Conservation (phyloP, 2,329 filamentous ascomycete species). For the Clonostachys solani region DNA sequence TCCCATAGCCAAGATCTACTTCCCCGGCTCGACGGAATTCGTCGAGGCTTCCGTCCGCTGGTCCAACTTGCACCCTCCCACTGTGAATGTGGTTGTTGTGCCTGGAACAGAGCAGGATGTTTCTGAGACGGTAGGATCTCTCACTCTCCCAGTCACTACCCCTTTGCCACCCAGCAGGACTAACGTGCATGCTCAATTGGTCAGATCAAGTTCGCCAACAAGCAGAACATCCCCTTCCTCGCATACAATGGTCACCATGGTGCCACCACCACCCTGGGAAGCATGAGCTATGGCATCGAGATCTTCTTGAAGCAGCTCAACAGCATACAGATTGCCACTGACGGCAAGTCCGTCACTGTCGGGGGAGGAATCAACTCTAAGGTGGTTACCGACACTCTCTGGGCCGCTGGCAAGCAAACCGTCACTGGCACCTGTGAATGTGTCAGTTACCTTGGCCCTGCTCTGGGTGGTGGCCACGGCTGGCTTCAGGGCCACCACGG, state of each 20-base stretch:
- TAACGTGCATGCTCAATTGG: neutral
- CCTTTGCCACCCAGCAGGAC: neutral
- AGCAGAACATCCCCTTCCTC: conserved; percentile 42
- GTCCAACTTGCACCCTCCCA: conserved; percentile 37
- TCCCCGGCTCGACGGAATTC: conserved; percentile 33
- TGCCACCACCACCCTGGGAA: conserved; percentile 39
- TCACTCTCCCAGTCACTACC: neutral
- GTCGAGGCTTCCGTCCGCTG: conserved; percentile 31
- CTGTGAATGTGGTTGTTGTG: conserved; percentile 38
- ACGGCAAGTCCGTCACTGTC: conserved; percentile 40
- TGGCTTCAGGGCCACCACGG: conserved; percentile 49
- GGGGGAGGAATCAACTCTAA: conserved; percentile 42
- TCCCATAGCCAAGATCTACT: conserved; percentile 30
- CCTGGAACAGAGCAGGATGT: conserved; percentile 44
- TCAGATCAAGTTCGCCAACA: conserved; percentile 37
- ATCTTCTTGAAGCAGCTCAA: conserved; percentile 41
- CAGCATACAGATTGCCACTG: conserved; percentile 30
- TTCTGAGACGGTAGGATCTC: conserved; percentile 30
- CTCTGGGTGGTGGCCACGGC: conserved; percentile 54
- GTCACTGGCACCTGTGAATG: conserved; percentile 50
- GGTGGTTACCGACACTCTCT: conserved; percentile 39
- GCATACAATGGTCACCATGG: conserved; percentile 49
- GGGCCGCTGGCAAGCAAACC: conserved; percentile 45
- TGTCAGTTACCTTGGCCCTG: conserved; percentile 41
- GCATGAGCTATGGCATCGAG: conserved; percentile 43